Base-by-base conservation (phyloP, 1,139 yeast genomes). In the Candida tetrigidarum region DNA sequence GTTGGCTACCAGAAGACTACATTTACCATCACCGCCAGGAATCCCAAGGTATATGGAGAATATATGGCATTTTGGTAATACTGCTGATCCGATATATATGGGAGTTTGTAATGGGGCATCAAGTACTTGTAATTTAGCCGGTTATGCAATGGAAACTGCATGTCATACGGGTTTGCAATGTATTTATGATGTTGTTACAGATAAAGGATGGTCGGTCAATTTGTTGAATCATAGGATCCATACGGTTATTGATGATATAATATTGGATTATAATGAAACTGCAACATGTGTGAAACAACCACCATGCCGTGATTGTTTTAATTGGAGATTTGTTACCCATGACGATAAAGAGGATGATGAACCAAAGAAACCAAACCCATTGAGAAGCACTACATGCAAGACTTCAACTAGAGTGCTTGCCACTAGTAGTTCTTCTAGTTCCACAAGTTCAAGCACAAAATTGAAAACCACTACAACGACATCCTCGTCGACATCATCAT, bases 101-200 rank as follows among this genome's bases (percentile, higher is more conserved):
- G 99, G 99, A 0, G 92, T 90, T 5, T 93, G 99, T 63, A 91
- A 89, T 59, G 99, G 99, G 4, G 96, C 96, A 0, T 84, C 95
- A 7, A 86, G 96, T 1, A 67, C 93, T 3, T 93, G 99, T 64
- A 85, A 93, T 56, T 78, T 89, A 11, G 97, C 89, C 0, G 99
- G 99, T 0, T 93, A 91, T 64, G 99, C 99, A 9, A 86, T 93
- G 97, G 99, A 93, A 62, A 86, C 97, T 0, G 85, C 86, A 33
- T 93, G 99, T 60, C 99, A 93, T 62, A 81, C 97, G 0, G 99
- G 99, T 0, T 78, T 80, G 59, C 83, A 83, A 46, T 93, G 99
- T 62, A 78, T 86, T 16, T 95, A 93, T 66, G 99, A 93, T 59
- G 93, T 87, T 16, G 97, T 92, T 12, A 77, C 80, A 4, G 98